Base-by-base conservation (phyloP, 495 filamentous ascomycete genomes). In the Penicillium atrosanguineum region DNA sequence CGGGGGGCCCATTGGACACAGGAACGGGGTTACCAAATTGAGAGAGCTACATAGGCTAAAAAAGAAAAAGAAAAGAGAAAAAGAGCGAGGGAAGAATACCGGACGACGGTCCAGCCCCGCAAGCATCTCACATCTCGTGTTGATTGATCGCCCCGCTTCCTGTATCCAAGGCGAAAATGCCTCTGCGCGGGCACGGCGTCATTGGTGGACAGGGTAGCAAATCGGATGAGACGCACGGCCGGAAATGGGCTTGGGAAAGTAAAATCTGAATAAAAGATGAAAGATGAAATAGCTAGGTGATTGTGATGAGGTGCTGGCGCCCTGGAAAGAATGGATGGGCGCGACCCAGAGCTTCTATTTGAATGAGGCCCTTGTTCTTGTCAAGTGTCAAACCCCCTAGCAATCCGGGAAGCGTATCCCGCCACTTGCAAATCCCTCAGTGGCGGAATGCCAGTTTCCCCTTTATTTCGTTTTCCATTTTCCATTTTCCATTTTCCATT, bases 141-240 rank as follows among this genome's bases (percentile, higher is more conserved):
- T 60, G 41, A 56, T 51, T 48, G 49, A 43, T 52, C 23, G 48
- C 57, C 57, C 48, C 52, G 46, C 47, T 39, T 49, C 38, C 23
- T 4, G n/a, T 20, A 2, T 4, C 5, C 36, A 44, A 23, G 40
- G 18, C 49, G 40, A 26, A 29, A 49, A 44, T 55, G 29, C 14
- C 46, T 39, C 47, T n/a, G 8, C 31, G 11, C 31, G 4, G 31
- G 14, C 31, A 12, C 23, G n/a, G 39, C 40, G 34, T 50, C 50
- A 54, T 53, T 53, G 50, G 54, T 16, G 44, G 44, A 34, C 20
- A 16, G 18, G 3, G 9, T 31, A 50, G 38, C 54, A 39, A 57
- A 57, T 57, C 58, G 19, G 50, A 48, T 36, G 23, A 44, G 39
- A 31, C 15, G 54, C 58, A 38, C 46, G 18, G 50, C 25, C 45